Evolutionary conservation across 1,284 basidiomycete genomes (phyloP), one percentile per base, ranked within the genome.

Genomic region (Tylopilus sp.): DNA sequence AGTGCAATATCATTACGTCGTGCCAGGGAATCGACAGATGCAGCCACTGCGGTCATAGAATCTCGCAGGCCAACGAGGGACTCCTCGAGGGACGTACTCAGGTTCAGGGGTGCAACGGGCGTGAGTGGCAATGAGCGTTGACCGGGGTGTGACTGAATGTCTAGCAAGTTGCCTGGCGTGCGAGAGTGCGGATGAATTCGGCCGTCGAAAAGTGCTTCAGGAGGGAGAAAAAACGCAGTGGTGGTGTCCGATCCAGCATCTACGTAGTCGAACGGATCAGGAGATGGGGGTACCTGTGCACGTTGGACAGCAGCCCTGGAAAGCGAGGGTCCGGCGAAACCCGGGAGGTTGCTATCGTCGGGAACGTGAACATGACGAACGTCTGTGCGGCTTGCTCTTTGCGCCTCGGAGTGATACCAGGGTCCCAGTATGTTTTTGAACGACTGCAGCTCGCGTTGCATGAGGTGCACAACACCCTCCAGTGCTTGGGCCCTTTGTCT

Each of bases 1-100:
- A 86, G 65, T 25, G 81, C 78, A 52, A 86, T 77, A 44, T 88
- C 84, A 44, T 76, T 79, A 26, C 81, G 72, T 39, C 85, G 73
- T 9, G 76, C 77, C 10, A 86, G 68, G 1, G 81, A 79, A 49
- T 90, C 88, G 25, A 89, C 69, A 8, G 74, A 76, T 7, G 75
- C 71, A 7, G 81, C 77, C 33, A 89, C 69, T 2, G 78, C 71
- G 36, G 79, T 74, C 19, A 89, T 59, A 30, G 80, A 82, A 30
- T 81, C 79, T 44, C 82, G 75, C 45, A 90, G 65, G 10, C 79
- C 75, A 10, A 66, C 65, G 21, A 90, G 66, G 7, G 85, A 74
- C 19, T 77, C 79, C 53, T 83, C 78, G 26, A 88, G 69, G 12
- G 79, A 77, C n/a, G 75, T 74, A 38, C 74, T 74, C 16, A 84